These are phyloP conservation scores for Nicotiana sylvestris DNA, from an alignment of 257 asterid species.

Conservation along the genomic window DNA sequence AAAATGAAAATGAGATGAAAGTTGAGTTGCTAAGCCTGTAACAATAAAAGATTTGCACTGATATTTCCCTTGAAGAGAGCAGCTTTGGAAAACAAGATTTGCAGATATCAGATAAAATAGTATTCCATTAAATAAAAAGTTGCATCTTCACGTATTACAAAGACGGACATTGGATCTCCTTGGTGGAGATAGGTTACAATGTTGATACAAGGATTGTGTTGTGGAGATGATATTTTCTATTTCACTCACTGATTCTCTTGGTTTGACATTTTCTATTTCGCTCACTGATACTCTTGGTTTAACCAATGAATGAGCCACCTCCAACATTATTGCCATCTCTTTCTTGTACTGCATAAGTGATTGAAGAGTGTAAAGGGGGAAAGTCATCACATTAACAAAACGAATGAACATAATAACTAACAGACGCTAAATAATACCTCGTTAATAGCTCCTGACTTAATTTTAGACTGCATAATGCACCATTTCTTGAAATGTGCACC, in stretches of 20 bases:
- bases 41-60: too few species aligned
- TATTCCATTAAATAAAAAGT: background rate
- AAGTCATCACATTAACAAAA: background rate
- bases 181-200: slow-evolving; percentile 41
- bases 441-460: slow-evolving; percentile 57
- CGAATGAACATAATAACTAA: background rate
- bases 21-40: too few species aligned
- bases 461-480: slow-evolving; percentile 87
- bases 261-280: slow-evolving; percentile 27
- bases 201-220: background rate
- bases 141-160: slow-evolving; percentile 11
- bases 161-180: slow-evolving; percentile 42
- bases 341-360: slow-evolving; percentile 63
- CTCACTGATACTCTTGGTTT: slow-evolving; percentile 36
- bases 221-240: slow-evolving; percentile 17
- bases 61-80: background rate
- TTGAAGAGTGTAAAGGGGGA: background rate
- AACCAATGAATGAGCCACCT: slow-evolving; percentile 59
- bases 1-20: too few species aligned
- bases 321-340: slow-evolving; percentile 64
- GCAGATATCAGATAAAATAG: background rate
- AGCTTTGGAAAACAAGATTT: background rate
- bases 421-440: slow-evolving; percentile 46
- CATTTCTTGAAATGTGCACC: slow-evolving; percentile 91
- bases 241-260: slow-evolving; percentile 35